Base-by-base conservation (phyloP, 2,329 filamentous ascomycete genomes). In the Graphilbum fragrans region DNA sequence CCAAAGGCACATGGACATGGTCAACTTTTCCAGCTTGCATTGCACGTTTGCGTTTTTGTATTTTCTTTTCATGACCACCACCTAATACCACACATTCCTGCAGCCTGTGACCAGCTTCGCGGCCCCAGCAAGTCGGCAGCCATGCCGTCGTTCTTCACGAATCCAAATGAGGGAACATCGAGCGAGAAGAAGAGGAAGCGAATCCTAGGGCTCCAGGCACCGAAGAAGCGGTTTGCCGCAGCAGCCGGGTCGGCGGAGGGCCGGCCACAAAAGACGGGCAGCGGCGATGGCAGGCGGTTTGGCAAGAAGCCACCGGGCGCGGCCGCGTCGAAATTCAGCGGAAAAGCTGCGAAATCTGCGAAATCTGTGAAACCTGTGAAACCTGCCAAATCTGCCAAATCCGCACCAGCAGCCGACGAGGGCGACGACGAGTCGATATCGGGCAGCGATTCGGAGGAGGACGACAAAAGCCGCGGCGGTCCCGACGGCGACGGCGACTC, bases 71-170 rank as follows among this genome's bases (percentile, higher is more conserved):
- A n/a, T n/a, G n/a, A n/a, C n/a, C n/a, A n/a, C n/a, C n/a, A n/a
- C n/a, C n/a, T n/a, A n/a, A n/a, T n/a, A 16, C 32, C 17, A 34
- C 8, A 34, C 32, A 19, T n/a, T 20, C 46, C 43, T n/a, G n/a
- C n/a, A n/a, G n/a, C n/a, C n/a, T n/a, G n/a, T n/a, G n/a, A n/a
- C n/a, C n/a, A n/a, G n/a, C n/a, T n/a, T n/a, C n/a, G n/a, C n/a
- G n/a, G n/a, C n/a, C n/a, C n/a, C n/a, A n/a, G n/a, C n/a, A n/a
- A n/a, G n/a, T n/a, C n/a, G n/a, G n/a, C n/a, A 52, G 66, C 50
- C 50, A 93, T 94, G 88, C 94, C 90, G 55, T 94, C 88, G 32
- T 98, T 96, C 64, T 98, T 98, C 64, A 94, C 88, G 39, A 69
- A 82, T 32, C 87, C 92, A 6, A 82, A 83, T 33, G 82, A 31